phyloP scores from a whole-genome alignment of 75 land plant genomes.

The Pseudotsuga menziesii region DNA sequence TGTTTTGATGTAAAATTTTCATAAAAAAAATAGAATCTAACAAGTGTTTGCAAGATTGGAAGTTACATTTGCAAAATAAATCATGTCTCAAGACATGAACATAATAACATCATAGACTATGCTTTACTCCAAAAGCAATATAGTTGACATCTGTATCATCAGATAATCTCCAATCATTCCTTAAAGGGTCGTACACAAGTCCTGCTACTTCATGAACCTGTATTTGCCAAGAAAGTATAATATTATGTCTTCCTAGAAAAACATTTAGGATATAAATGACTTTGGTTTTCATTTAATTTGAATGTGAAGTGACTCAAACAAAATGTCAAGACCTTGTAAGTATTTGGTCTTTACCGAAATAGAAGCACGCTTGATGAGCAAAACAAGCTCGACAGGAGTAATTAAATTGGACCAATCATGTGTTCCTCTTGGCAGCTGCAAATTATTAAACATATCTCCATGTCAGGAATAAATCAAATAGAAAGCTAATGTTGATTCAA shows the following conservation, averaged over 20 bases:
- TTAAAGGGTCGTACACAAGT: conserved; percentile 29
- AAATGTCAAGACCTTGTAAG: not conserved
- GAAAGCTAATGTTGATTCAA: not conserved
- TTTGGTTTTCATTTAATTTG: no score
- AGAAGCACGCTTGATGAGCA: conserved; percentile 62
- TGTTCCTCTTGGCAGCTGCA: conserved; percentile 84
- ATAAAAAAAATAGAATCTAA: no score
- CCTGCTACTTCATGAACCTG: conserved; percentile 35
- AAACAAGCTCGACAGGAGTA: conserved; percentile 74
- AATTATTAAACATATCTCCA: not conserved
- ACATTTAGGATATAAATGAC: not conserved
- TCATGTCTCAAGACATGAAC: no score
- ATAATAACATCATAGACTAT: no score
- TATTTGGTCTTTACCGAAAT: conserved; percentile 33
- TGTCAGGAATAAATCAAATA: not conserved
- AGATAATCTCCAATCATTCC: conserved; percentile 28
- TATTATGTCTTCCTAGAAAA: not conserved
- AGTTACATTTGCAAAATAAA: no score
- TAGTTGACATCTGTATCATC: conserved; percentile 27
- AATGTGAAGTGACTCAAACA: not conserved
- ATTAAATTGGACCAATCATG: conserved; percentile 83
- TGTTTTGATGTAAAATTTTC: no score
- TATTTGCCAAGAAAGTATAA: not conserved
- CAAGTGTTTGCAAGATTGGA: no score
- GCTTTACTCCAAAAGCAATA: conserved; percentile 22